Percentiles rank a stretch among this genome's conserved stretches.
Conservation (phyloP, 345 rosid species). For the Citrus inodora region DNA sequence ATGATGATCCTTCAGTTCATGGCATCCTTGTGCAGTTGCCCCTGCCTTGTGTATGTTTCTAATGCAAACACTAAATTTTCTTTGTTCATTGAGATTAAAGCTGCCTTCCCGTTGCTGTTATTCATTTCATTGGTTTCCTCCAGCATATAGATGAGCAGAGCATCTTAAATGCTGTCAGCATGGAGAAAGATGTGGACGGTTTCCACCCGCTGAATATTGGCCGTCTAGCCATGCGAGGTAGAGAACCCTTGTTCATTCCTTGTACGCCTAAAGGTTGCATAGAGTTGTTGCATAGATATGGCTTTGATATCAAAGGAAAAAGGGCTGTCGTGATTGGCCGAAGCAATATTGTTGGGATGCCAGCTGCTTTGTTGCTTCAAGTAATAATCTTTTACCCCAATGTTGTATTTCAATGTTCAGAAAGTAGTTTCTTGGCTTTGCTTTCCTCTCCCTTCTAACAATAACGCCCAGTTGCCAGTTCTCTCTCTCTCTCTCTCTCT, state of each 20-base stretch:
- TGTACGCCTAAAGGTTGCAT: conserved; percentile 96
- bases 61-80: neutral
- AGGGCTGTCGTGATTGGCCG: conserved; percentile 83
- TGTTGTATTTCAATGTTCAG: neutral
- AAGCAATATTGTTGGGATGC: conserved; percentile 96
- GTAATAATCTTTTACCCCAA: conserved; percentile 29
- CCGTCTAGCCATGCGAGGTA: conserved; percentile 77
- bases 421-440: neutral
- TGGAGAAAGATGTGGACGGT: conserved; percentile 89
- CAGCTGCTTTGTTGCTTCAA: conserved; percentile 81
- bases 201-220: conserved; percentile 89
- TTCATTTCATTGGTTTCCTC: conserved; percentile 3
- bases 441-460: neutral
- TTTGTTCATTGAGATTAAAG: neutral
- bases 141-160: conserved; percentile 85
- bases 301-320: conserved; percentile 72
- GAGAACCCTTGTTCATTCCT: conserved; percentile 78
- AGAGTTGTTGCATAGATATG: conserved; percentile 72
- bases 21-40: conserved; percentile 95
- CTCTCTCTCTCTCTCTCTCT: no score
- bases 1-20: conserved; percentile 67
- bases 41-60: conserved; percentile 61
- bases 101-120: neutral
- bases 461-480: neutral
- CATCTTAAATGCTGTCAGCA: conserved; percentile 64